Base-by-base conservation (phyloP, 257 asterid species). In the Forsythia viridissima region DNA sequence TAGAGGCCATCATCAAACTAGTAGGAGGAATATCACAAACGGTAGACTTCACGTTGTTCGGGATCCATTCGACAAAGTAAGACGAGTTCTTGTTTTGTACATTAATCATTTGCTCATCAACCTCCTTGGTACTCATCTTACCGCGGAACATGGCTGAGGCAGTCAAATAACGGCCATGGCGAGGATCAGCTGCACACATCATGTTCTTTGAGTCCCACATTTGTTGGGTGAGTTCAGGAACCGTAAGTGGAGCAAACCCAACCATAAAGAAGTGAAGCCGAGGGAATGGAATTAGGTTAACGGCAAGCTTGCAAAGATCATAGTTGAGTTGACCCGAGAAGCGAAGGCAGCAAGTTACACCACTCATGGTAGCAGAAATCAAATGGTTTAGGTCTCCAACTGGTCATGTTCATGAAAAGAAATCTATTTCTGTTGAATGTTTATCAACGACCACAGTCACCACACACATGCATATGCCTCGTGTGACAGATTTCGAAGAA, bases 171-270 rank as follows among this genome's bases (percentile, higher is more conserved):
- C 92, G 84, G 4, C 92, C 94, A 79, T 90, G 92, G 77, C 94
- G 91, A 73, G 94, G 94, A 83, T 90, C 94, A 69, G 94, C 94
- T 6, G 93, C 93, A 74, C 93, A 89, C 93, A 89, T 89, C 97
- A 91, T 90, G 80, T 91, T 91, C 88, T 90, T 92, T 37, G 97
- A 81, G 75, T 92, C 97, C 97, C 95, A 92, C 97, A 92, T 92
- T 82, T 92, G 97, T 46, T 90, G 93, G 55, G 95, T 90, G 40
- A 92, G 93, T 80, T 92, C 92, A 0, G 97, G 97, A 42, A 92
- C 97, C 3, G 97, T 89, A 73, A 92, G 97, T 0, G 95, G 95
- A 67, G 97, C 95, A 81, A 92, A 92, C 3, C 97, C 97, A 65
- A 90, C 97, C 94, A 91, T 91, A 86, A 92, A 92, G 85, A 90